Conservation (phyloP, 164 flowering plant species). For the Vitis labrusca region DNA sequence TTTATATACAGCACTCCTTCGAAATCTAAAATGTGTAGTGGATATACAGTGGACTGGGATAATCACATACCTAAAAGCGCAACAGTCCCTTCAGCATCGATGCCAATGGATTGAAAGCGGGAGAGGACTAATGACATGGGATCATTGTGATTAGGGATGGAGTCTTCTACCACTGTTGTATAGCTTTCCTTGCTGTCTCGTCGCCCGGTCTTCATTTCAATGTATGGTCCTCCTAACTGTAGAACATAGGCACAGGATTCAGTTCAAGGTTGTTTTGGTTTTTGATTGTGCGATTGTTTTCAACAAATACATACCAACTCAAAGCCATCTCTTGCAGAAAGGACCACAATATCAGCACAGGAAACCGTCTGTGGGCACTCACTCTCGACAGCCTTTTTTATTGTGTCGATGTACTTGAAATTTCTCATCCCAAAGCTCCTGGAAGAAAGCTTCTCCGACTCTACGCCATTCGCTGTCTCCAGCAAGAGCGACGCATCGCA, state of each 20-base stretch:
- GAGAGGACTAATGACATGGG: conserved; percentile 51
- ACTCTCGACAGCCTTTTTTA: conserved; percentile 68
- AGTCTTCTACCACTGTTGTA: conserved; percentile 32
- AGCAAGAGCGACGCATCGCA: conserved; percentile 86
- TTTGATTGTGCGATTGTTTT: not conserved
- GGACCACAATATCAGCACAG: conserved; percentile 87
- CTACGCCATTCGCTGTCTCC: conserved; percentile 30
- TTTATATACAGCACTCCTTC: too few relatives aligned
- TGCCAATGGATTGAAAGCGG: conserved; percentile 63
- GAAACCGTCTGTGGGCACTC: conserved; percentile 82
- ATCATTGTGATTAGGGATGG: conserved; percentile 76
- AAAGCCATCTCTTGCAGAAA: conserved; percentile 80
- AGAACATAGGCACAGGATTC: not conserved
- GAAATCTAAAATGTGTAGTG: not conserved
- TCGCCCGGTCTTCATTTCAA: conserved; percentile 75
- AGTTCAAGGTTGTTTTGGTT: not conserved
- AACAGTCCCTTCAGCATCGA: conserved; percentile 68
- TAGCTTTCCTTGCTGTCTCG: conserved; percentile 63
- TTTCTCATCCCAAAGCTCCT: conserved; percentile 90
- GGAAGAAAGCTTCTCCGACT: conserved; percentile 55
- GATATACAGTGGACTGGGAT: not conserved
- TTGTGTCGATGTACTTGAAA: conserved; percentile 64
- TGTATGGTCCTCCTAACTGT: conserved; percentile 76
- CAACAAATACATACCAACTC: conserved; percentile 40
- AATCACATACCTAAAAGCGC: conserved; percentile 63